Evolutionary conservation across 176 grass and related monocot genomes (phyloP).

Genomic region (Miscanthus lutarioriparius): DNA sequence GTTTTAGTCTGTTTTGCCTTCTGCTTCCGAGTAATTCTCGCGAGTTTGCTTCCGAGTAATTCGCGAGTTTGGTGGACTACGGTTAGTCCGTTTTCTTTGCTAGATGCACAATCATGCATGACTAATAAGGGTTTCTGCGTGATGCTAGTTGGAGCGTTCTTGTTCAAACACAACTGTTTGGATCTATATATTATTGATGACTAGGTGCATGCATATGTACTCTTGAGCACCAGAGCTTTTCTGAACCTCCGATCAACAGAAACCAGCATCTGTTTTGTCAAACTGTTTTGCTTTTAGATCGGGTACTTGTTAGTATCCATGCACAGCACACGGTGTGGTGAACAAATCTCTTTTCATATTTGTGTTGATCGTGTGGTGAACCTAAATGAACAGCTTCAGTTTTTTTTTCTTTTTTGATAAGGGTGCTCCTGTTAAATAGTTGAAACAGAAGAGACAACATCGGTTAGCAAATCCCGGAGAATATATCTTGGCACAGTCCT

Average conservation of each 20-base stretch:
- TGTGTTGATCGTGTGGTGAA: background rate
- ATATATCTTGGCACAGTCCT: background rate
- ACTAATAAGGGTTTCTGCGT: background rate
- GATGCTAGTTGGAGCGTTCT: background rate
- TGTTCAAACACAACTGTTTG: background rate
- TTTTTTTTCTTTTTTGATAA: background rate
- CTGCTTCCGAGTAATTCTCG: background rate
- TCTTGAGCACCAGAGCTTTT: constrained; percentile 16
- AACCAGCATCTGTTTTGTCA: background rate
- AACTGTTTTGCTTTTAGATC: constrained; percentile 16
- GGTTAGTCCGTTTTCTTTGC: constrained; percentile 32
- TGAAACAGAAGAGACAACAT: background rate
- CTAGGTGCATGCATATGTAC: background rate
- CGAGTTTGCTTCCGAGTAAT: background rate
- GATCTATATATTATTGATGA: constrained; percentile 7
- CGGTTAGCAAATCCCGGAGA: background rate
- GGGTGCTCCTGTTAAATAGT: background rate
- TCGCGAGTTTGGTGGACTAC: constrained; percentile 3
- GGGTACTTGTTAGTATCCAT: constrained; percentile 8
- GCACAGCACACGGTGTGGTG: background rate
- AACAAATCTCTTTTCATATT: background rate
- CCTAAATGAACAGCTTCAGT: background rate
- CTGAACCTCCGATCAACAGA: background rate
- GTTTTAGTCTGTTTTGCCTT: background rate
- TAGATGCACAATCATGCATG: constrained; percentile 1